Percentiles rank a stretch among this genome's conserved stretches.
These are phyloP conservation scores for Cupressus sempervirens DNA, from an alignment of 75 land plant species.

Conservation along the genomic window DNA sequence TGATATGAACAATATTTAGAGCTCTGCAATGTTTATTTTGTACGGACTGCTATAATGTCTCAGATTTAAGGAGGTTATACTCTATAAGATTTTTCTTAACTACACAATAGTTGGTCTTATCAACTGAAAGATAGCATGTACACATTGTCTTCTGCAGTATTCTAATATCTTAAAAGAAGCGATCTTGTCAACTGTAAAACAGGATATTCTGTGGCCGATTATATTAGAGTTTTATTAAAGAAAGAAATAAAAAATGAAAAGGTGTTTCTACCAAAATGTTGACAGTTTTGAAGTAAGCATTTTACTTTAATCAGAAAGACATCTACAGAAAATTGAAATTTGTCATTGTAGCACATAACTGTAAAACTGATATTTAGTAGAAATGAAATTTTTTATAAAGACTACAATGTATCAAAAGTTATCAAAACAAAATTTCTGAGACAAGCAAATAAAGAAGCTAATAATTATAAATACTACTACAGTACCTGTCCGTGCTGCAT, in stretches of 20 bases:
- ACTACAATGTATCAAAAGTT: neutral
- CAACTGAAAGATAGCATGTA: neutral
- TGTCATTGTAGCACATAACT: neutral
- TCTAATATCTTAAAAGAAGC: neutral
- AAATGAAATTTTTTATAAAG: neutral
- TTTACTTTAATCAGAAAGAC: neutral
- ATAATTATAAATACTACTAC: neutral
- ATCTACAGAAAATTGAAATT: neutral
- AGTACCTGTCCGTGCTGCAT: constrained; percentile 43
- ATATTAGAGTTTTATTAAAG: neutral
- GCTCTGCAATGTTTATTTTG: neutral
- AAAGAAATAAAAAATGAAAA: neutral
- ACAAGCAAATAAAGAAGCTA: neutral
- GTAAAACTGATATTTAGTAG: neutral
- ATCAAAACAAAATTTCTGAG: neutral
- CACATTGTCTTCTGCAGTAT: neutral
- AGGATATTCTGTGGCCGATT: neutral
- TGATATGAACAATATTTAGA: neutral
- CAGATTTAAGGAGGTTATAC: neutral
- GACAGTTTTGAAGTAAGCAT: neutral
- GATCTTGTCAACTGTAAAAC: neutral
- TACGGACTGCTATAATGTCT: neutral
- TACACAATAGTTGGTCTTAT: neutral
- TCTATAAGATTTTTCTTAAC: neutral
- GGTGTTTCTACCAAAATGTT: neutral